Conservation (phyloP, 352 stramenopile species). For the Poterioochromonas sp. region DNA sequence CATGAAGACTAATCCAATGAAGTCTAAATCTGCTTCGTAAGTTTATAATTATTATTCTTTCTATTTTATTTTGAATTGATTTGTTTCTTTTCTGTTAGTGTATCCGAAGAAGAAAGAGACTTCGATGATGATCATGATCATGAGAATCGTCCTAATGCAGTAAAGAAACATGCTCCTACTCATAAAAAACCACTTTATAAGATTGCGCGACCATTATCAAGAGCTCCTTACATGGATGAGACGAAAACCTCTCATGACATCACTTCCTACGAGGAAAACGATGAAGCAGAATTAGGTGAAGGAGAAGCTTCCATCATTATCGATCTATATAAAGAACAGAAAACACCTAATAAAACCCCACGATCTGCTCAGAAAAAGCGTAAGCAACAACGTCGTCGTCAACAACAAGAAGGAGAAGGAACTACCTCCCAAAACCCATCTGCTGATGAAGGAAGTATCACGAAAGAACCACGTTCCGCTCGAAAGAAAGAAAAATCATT, state of each 20-base stretch:
- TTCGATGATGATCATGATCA: constrained; percentile 33
- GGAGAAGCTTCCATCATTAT: neutral
- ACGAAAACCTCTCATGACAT: constrained; percentile 1
- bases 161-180: too few relatives aligned
- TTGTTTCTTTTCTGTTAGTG: too few relatives aligned
- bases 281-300: neutral
- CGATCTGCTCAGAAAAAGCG: neutral
- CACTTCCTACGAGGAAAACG: neutral
- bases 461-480: too few relatives aligned
- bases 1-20: constrained; percentile 1
- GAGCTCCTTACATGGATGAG: neutral
- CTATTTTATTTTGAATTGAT: too few relatives aligned
- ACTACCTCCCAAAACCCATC: neutral
- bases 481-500: too few relatives aligned
- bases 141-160: neutral
- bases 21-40: too few relatives aligned
- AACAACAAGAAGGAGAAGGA: neutral
- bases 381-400: neutral
- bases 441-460: neutral
- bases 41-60: too few relatives aligned
- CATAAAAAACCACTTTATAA: constrained; percentile 6
- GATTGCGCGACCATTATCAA: neutral
- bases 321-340: constrained; percentile 15
- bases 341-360: neutral
- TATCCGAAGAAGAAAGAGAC: too few relatives aligned